Evolutionary conservation across 2,329 filamentous ascomycete genomes (phyloP).

Genomic region (Cladosporium sp.): DNA sequence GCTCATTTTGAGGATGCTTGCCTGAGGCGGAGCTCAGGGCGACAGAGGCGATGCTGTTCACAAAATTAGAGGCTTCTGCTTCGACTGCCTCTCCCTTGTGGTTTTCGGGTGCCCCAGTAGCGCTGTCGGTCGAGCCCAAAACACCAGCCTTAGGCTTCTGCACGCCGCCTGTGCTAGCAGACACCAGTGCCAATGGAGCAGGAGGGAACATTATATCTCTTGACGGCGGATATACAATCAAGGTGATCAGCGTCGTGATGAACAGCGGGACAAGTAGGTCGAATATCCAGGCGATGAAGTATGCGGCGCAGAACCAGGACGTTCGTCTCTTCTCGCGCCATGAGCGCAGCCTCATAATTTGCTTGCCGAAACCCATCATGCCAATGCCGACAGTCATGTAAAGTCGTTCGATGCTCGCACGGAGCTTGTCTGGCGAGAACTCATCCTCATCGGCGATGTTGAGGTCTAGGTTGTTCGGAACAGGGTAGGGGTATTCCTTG

Average conservation of each 20-base stretch:
- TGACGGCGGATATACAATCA: slow-evolving; percentile 60
- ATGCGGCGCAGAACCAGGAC: slow-evolving; percentile 56
- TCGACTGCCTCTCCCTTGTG: slow-evolving; percentile 79
- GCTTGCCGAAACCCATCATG: slow-evolving; percentile 61
- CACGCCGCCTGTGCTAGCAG: slow-evolving; percentile 62
- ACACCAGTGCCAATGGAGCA: slow-evolving; percentile 67
- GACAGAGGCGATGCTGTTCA: slow-evolving; percentile 65
- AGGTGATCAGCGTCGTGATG: slow-evolving; percentile 52
- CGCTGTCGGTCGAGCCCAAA: slow-evolving; percentile 67
- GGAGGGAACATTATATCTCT: slow-evolving; percentile 66
- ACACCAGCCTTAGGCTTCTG: slow-evolving; percentile 72
- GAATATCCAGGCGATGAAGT: slow-evolving; percentile 62
- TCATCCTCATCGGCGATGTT: slow-evolving; percentile 78
- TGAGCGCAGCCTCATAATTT: slow-evolving; percentile 68
- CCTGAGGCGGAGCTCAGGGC: slow-evolving; percentile 69
- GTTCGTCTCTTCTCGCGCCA: slow-evolving; percentile 71
- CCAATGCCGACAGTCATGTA: slow-evolving; percentile 74
- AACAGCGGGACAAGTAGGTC: slow-evolving; percentile 64
- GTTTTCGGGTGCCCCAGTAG: slow-evolving; percentile 76
- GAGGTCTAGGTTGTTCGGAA: slow-evolving; percentile 66
- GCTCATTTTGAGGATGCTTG: slow-evolving; percentile 64
- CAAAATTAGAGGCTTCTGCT: slow-evolving; percentile 73
- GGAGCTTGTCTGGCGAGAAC: slow-evolving; percentile 76
- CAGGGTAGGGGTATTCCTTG: slow-evolving; percentile 55
- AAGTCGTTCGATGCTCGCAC: slow-evolving; percentile 69